Percentiles rank a stretch among this genome's conserved stretches.
These are phyloP conservation scores for Erodium texanum DNA, from an alignment of 441 rosid species.

Conservation along the genomic window DNA sequence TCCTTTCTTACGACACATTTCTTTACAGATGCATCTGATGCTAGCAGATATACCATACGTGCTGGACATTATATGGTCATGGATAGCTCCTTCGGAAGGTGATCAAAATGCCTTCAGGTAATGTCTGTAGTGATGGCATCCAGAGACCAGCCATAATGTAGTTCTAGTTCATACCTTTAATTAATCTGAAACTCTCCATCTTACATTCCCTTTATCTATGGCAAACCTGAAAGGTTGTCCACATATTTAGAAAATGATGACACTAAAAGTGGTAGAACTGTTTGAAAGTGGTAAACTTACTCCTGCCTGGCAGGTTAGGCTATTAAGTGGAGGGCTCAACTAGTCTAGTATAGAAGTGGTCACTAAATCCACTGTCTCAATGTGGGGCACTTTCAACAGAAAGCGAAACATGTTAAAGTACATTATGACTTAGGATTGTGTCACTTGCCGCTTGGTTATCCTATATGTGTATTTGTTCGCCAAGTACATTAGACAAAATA, in stretches of 20 bases:
- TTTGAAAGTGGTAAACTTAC: neutral
- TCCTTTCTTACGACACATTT: slow-evolving; percentile 17
- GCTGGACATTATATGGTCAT: slow-evolving; percentile 86
- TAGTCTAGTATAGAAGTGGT: neutral
- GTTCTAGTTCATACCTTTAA: neutral
- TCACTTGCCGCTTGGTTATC: neutral
- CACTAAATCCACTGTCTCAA: neutral
- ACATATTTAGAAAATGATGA: neutral
- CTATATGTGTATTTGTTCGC: neutral
- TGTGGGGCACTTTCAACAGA: neutral
- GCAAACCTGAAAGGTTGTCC: neutral
- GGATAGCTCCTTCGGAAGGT: slow-evolving; percentile 95
- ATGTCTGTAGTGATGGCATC: slow-evolving; percentile 4
- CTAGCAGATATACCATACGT: slow-evolving; percentile 78
- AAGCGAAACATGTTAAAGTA: neutral
- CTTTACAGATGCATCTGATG: slow-evolving; percentile 89
- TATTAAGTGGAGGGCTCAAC: neutral
- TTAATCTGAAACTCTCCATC: neutral
- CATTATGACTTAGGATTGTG: neutral
- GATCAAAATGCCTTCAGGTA: slow-evolving; percentile 73
- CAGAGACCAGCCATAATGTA: neutral
- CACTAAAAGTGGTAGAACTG: neutral
- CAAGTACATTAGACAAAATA: neutral
- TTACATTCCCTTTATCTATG: neutral
- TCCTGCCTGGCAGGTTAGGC: neutral